phyloP scores from a whole-genome alignment of 257 asterid species.

The Forsythia suspensa region DNA sequence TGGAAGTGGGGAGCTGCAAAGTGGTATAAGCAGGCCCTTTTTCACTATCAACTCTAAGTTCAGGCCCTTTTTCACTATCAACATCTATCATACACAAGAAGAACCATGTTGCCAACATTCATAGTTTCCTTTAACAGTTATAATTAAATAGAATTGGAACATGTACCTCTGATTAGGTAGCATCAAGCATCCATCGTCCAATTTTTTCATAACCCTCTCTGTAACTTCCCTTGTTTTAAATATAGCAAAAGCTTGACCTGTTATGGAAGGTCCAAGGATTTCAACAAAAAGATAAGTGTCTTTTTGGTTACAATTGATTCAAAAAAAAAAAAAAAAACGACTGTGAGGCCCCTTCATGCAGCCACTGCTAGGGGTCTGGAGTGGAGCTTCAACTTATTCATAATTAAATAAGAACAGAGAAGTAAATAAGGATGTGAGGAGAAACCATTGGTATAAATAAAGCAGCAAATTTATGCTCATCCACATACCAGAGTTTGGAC shows the following conservation, averaged over 20 bases:
- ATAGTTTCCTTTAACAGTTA: not conserved
- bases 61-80: not conserved
- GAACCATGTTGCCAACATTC: not conserved
- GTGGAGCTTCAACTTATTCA: not conserved
- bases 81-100: slow-evolving; percentile 7
- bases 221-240: slow-evolving; percentile 60
- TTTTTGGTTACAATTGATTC: too few relatives aligned
- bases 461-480: not conserved
- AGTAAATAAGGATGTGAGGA: too few relatives aligned
- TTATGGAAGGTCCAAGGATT: slow-evolving; percentile 17
- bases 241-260: slow-evolving; percentile 78
- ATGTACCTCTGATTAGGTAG: slow-evolving; percentile 61
- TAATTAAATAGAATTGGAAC: slow-evolving; percentile 15
- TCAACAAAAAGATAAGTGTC: not conserved
- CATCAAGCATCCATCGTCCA: slow-evolving; percentile 64
- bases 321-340: too few relatives aligned
- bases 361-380: not conserved
- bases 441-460: too few relatives aligned
- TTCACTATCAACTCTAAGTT: not conserved
- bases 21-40: too few relatives aligned
- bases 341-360: too few relatives aligned
- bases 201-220: slow-evolving; percentile 38
- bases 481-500: slow-evolving; percentile 62
- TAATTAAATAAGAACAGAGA: not conserved
- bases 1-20: too few relatives aligned